Evolutionary conservation across 1,284 basidiomycete genomes (phyloP).

Genomic region (Porodaedalea pini): DNA sequence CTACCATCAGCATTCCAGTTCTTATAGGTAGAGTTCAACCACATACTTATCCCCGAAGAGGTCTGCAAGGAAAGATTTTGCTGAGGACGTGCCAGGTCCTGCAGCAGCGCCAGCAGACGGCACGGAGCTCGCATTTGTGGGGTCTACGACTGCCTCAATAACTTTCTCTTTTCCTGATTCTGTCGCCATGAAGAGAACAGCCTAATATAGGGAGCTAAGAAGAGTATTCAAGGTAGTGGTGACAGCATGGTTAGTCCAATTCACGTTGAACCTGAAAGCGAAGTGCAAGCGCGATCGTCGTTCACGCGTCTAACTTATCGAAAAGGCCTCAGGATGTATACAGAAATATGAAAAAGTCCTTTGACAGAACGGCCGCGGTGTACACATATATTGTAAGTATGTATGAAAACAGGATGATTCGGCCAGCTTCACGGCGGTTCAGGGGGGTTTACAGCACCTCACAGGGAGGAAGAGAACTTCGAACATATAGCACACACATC

Average conservation of each 20-base stretch:
- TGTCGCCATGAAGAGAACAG: not conserved
- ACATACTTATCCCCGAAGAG: constrained; percentile 53
- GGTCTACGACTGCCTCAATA: not conserved
- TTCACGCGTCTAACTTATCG: too few species aligned
- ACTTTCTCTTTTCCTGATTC: not conserved
- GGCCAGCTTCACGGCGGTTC: not conserved
- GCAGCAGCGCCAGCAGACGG: not conserved
- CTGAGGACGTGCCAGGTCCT: not conserved
- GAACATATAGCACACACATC: not conserved
- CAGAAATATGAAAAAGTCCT: not conserved
- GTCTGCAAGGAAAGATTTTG: constrained; percentile 15
- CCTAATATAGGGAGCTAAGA: not conserved
- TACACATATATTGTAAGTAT: constrained; percentile 9
- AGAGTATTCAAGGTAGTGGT: not conserved
- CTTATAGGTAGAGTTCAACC: constrained; percentile 3
- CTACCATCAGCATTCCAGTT: constrained; percentile 12
- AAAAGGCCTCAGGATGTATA: too few species aligned
- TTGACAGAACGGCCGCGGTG: not conserved
- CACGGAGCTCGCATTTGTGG: not conserved
- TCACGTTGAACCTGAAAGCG: not conserved
- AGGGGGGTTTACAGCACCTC: not conserved
- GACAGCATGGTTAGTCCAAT: not conserved
- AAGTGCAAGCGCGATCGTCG: not conserved
- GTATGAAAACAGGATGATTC: constrained; percentile 8
- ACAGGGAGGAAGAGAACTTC: not conserved